These are phyloP conservation scores for Podospora australis DNA, from an alignment of 495 filamentous ascomycete species.

Conservation along the genomic window DNA sequence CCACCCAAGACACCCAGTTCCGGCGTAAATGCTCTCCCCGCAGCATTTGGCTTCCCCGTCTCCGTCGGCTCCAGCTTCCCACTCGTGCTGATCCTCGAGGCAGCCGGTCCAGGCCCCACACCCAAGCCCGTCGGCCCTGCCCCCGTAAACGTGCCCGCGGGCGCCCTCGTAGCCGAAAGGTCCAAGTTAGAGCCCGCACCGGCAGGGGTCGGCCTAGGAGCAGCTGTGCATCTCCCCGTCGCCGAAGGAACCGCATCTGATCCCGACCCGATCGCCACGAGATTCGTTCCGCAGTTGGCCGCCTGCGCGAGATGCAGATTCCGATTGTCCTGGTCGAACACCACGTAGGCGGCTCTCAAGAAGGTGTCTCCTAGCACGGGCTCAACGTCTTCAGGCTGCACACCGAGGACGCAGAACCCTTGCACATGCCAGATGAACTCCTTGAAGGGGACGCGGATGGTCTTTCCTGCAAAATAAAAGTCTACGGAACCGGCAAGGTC, in stretches of 20 bases:
- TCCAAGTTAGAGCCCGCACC: neutral
- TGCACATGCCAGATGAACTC: constrained; percentile 50
- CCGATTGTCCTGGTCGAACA: constrained; percentile 32
- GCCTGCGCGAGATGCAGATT: constrained; percentile 32
- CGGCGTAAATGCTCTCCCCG: too few relatives aligned
- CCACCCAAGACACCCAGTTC: too few relatives aligned
- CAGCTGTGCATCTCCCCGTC: constrained; percentile 11
- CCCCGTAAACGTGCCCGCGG: constrained; percentile 7
- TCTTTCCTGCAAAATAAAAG: constrained; percentile 47
- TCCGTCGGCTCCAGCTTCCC: neutral
- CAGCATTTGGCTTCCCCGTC: too few relatives aligned
- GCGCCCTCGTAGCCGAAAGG: constrained; percentile 8
- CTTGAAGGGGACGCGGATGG: constrained; percentile 54
- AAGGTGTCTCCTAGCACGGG: constrained; percentile 28
- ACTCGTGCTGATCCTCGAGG: neutral
- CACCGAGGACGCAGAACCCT: constrained; percentile 24
- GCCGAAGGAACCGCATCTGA: constrained; percentile 15
- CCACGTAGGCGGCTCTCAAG: constrained; percentile 28
- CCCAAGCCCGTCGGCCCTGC: constrained; percentile 5
- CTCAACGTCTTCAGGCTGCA: constrained; percentile 16
- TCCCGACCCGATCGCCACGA: constrained; percentile 27
- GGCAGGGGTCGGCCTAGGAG: constrained; percentile 7
- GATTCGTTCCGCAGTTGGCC: constrained; percentile 27
- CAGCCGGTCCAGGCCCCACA: constrained; percentile 14
- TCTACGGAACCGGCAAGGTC: constrained; percentile 46